Evolutionary conservation across 2,329 filamentous ascomycete genomes (phyloP).

Genomic region (Trichoderma atroviride): DNA sequence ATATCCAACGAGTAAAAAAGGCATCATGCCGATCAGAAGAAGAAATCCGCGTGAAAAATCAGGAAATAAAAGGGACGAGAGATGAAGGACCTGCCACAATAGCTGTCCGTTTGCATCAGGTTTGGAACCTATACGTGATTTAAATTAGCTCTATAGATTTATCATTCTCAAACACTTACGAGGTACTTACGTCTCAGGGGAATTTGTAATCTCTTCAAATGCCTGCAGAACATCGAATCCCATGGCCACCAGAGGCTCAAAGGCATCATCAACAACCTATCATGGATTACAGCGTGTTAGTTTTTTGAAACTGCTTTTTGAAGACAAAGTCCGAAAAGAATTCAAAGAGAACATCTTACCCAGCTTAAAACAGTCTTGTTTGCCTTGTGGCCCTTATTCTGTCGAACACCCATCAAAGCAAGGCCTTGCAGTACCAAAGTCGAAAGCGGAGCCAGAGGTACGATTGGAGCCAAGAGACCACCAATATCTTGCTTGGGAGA

Average conservation of each 20-base stretch:
- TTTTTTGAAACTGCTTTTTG: not conserved
- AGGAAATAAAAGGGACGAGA: not conserved
- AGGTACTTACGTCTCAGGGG: slow-evolving; percentile 53
- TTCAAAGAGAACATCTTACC: slow-evolving; percentile 55
- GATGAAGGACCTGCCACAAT: not conserved
- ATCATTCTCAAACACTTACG: not conserved
- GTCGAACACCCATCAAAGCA: slow-evolving; percentile 77
- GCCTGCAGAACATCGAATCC: slow-evolving; percentile 77
- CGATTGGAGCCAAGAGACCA: slow-evolving; percentile 79
- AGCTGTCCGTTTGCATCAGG: not conserved
- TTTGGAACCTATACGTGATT: not conserved
- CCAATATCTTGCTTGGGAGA: slow-evolving; percentile 63
- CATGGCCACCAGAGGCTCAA: slow-evolving; percentile 75
- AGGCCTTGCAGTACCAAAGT: slow-evolving; percentile 74
- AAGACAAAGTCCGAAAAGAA: not conserved
- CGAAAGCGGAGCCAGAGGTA: slow-evolving; percentile 69
- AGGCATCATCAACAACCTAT: slow-evolving; percentile 69
- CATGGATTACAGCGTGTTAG: slow-evolving; percentile 27
- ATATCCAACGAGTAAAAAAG: not conserved
- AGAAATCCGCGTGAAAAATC: not conserved
- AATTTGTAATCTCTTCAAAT: slow-evolving; percentile 78
- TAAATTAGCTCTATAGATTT: not conserved
- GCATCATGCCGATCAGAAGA: not conserved
- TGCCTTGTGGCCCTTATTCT: slow-evolving; percentile 78
- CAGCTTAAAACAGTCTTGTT: slow-evolving; percentile 76